These are phyloP conservation scores for Melanogaster broomeanus DNA, from an alignment of 768 basidiomycete genomes.

Conservation along the genomic window DNA sequence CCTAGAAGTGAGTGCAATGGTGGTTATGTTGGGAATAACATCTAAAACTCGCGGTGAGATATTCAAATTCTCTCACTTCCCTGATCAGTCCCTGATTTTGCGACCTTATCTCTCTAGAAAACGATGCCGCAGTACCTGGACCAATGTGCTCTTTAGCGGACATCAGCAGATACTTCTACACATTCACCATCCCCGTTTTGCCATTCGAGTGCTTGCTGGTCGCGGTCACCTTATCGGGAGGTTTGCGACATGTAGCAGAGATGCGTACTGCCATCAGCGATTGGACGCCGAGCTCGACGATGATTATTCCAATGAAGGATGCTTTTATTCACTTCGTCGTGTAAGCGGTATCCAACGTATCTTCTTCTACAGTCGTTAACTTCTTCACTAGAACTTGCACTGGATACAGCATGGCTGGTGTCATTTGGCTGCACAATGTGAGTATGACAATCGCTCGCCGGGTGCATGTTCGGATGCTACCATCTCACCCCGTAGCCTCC, in stretches of 20 bases:
- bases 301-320: constrained; percentile 29
- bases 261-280: constrained; percentile 9
- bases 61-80: neutral
- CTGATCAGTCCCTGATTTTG: neutral
- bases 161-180: neutral
- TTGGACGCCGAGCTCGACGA: constrained; percentile 17
- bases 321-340: constrained; percentile 13
- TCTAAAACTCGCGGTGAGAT: neutral
- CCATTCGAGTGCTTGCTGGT: constrained; percentile 32
- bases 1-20: neutral
- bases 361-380: neutral
- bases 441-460: neutral
- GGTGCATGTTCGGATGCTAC: neutral
- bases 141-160: neutral
- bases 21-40: neutral
- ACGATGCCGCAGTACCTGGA: neutral
- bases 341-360: neutral
- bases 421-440: constrained; percentile 25
- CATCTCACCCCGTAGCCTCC: constrained; percentile 8
- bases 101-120: neutral
- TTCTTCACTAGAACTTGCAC: constrained; percentile 22
- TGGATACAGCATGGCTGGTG: constrained; percentile 24
- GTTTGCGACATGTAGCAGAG: constrained; percentile 19
- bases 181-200: constrained; percentile 25
- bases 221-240: constrained; percentile 24